phyloP scores from a whole-genome alignment of 768 basidiomycete genomes.

The Pleurotus pulmonarius region DNA sequence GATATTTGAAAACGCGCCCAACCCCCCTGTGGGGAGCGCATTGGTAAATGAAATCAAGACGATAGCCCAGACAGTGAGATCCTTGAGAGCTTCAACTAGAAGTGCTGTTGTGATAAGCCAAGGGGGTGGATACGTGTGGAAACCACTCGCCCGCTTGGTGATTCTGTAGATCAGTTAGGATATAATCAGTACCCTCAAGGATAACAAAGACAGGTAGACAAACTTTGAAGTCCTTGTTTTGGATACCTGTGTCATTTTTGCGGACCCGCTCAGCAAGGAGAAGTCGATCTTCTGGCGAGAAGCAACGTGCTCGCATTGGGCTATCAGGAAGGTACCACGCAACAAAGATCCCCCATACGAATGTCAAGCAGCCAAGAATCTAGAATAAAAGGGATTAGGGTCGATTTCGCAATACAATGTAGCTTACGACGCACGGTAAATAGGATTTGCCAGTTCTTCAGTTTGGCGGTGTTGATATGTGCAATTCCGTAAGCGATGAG shows the following conservation, averaged over 20 bases:
- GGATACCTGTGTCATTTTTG: conserved; percentile 49
- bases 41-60: conserved; percentile 45
- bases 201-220: conserved; percentile 4
- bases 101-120: neutral
- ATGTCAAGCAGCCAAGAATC: conserved; percentile 41
- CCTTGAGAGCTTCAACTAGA: conserved; percentile 39
- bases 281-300: conserved; percentile 40
- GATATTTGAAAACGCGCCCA: conserved; percentile 52
- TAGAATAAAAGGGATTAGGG: conserved; percentile 16
- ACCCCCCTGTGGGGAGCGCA: conserved; percentile 42
- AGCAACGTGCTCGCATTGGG: conserved; percentile 45
- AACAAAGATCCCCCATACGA: conserved; percentile 46
- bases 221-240: conserved; percentile 47
- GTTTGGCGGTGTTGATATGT: conserved; percentile 31
- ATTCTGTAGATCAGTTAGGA: too few relatives aligned
- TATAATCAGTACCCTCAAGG: too few relatives aligned
- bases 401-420: neutral
- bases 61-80: conserved; percentile 44
- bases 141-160: conserved; percentile 24
- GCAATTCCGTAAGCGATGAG: conserved; percentile 48
- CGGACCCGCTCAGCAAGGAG: conserved; percentile 48
- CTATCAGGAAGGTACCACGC: conserved; percentile 48
- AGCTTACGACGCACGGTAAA: conserved; percentile 27
- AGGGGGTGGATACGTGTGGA: neutral
- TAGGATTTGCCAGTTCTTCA: conserved; percentile 50